Percentiles rank a stretch among this genome's conserved stretches.
Evolutionary conservation across 2,329 filamentous ascomycete genomes (phyloP).

Genomic region (Botryotinia narcissicola): DNA sequence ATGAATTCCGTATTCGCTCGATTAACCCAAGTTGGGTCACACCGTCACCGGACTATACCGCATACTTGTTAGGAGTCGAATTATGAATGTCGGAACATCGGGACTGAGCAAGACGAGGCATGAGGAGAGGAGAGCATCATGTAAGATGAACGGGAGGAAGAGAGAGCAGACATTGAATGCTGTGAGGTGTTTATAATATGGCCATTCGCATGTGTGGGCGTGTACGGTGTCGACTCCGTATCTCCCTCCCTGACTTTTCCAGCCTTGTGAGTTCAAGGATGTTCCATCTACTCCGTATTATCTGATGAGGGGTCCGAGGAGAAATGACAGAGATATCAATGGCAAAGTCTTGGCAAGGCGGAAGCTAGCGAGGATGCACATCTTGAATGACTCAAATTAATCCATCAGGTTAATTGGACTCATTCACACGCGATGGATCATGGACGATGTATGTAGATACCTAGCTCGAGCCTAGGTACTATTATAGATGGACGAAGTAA

Average conservation of each 20-base stretch:
- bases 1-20: conserved; percentile 2
- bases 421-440: neutral
- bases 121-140: neutral
- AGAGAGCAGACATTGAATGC: neutral
- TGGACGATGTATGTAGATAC: too few species aligned
- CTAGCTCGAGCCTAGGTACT: too few species aligned
- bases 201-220: neutral
- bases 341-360: neutral
- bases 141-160: neutral
- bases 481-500: too few species aligned
- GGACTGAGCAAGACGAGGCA: neutral
- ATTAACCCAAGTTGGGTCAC: neutral
- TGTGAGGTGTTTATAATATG: neutral
- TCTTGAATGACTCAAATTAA: neutral
- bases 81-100: neutral
- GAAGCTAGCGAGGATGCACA: neutral
- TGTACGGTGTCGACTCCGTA: neutral
- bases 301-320: conserved; percentile 5
- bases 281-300: neutral
- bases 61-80: neutral
- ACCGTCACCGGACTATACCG: neutral
- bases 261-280: neutral
- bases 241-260: neutral
- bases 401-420: neutral
- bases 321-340: neutral